A percentile compares a stretch with the other conserved stretches of the same genome.
phyloP scores from a whole-genome alignment of 225 moss, liverwort and hornwort genomes.

The Pseudoscleropodium purum region DNA sequence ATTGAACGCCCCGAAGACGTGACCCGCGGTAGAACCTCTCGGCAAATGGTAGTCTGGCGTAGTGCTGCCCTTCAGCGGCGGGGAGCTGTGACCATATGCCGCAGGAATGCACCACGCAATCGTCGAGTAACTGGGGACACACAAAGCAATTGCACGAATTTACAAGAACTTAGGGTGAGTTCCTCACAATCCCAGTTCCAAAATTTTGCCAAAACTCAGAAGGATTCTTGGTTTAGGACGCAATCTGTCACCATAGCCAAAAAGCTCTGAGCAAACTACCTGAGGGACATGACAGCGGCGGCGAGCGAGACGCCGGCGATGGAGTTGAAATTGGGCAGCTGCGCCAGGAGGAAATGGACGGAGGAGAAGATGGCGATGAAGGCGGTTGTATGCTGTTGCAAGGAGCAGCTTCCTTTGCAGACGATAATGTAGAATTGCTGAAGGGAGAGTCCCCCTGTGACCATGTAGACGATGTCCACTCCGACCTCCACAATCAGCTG shows the following conservation, averaged over 20 bases:
- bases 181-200: neutral
- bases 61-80: neutral
- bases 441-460: conserved; percentile 36
- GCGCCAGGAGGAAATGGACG: conserved; percentile 31
- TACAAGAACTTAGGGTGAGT: neutral
- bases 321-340: conserved; percentile 54
- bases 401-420: conserved; percentile 10
- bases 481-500: conserved; percentile 43
- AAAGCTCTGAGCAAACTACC: neutral
- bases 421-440: neutral
- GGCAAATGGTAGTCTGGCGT: neutral
- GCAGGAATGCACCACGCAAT: conserved; percentile 43
- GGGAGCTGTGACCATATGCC: neutral
- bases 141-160: neutral
- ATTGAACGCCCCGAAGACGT: conserved; percentile 16
- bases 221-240: too few species aligned
- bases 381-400: rapidly evolving
- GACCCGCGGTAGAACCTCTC: neutral
- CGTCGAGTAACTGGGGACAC: conserved; percentile 32
- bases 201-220: neutral
- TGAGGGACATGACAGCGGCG: conserved; percentile 40
- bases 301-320: conserved; percentile 40
- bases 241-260: neutral
- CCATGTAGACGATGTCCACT: conserved; percentile 54
- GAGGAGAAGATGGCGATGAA: conserved; percentile 42